phyloP scores from a whole-genome alignment of 2,329 filamentous ascomycete genomes.

The Lizonia empirigonia region DNA sequence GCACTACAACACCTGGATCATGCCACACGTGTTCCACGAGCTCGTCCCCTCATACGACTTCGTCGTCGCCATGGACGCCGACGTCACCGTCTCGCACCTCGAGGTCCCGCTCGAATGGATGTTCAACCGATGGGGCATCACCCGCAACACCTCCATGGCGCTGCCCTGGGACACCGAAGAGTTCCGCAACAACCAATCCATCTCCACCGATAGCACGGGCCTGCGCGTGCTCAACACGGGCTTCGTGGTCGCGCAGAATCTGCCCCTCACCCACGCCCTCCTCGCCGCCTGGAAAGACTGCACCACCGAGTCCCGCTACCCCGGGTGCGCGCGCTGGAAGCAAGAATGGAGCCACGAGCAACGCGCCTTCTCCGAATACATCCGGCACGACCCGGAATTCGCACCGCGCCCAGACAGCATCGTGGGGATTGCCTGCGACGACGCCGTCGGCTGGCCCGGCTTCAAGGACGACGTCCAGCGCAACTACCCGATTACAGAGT shows the following conservation, averaged over 20 bases:
- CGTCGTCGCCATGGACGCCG: constrained; percentile 55
- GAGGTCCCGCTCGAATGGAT: constrained; percentile 57
- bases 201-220: constrained; percentile 41
- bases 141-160: constrained; percentile 48
- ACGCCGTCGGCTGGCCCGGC: constrained; percentile 43
- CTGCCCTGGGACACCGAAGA: constrained; percentile 32
- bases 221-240: constrained; percentile 48
- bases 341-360: constrained; percentile 42
- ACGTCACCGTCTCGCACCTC: constrained; percentile 51
- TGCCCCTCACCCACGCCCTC: constrained; percentile 33
- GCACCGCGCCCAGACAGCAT: constrained; percentile 29
- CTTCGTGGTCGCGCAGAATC: constrained; percentile 48
- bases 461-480: constrained; percentile 21
- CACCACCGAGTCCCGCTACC: constrained; percentile 32
- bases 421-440: constrained; percentile 42
- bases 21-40: constrained; percentile 50
- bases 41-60: constrained; percentile 51
- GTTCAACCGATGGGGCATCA: constrained; percentile 55
- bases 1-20: constrained; percentile 52
- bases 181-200: constrained; percentile 44
- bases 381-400: constrained; percentile 42
- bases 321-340: constrained; percentile 38
- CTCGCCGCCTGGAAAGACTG: constrained; percentile 42
- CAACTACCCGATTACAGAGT: constrained; percentile 26
- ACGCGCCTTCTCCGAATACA: constrained; percentile 42